These are phyloP conservation scores for Xylaria polymorpha DNA, from an alignment of 2,329 filamentous ascomycete species.

Conservation along the genomic window DNA sequence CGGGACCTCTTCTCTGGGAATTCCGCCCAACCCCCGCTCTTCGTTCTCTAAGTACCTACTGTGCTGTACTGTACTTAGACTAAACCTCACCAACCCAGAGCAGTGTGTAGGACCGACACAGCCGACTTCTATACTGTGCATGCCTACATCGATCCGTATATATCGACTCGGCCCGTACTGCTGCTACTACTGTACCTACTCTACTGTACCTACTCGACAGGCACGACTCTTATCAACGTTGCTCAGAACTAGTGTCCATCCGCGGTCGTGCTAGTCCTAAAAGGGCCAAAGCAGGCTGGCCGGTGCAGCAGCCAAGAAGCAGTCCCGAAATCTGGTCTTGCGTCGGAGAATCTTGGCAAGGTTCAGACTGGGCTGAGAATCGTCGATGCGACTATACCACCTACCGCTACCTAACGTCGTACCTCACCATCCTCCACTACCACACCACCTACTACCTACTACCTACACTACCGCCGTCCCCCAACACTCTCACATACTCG, in stretches of 20 bases:
- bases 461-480: background rate
- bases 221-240: background rate
- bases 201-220: background rate
- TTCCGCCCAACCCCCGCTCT: background rate
- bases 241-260: background rate
- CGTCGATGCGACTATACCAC: conserved; percentile 15
- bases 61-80: background rate
- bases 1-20: background rate
- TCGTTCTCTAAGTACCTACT: too few species aligned
- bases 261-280: conserved; percentile 17
- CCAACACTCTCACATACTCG: too few species aligned
- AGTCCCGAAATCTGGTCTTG: conserved; percentile 34
- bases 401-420: background rate
- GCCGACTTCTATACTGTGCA: background rate
- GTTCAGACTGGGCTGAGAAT: conserved; percentile 28
- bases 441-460: background rate
- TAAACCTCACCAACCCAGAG: background rate
- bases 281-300: conserved; percentile 19
- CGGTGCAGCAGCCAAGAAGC: conserved; percentile 32
- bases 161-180: background rate
- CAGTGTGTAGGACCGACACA: too few species aligned
- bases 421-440: background rate
- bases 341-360: conserved; percentile 27
- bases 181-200: background rate
- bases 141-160: background rate